Base-by-base conservation (phyloP, 176 grass and related monocot genomes). In the Canna indica region DNA sequence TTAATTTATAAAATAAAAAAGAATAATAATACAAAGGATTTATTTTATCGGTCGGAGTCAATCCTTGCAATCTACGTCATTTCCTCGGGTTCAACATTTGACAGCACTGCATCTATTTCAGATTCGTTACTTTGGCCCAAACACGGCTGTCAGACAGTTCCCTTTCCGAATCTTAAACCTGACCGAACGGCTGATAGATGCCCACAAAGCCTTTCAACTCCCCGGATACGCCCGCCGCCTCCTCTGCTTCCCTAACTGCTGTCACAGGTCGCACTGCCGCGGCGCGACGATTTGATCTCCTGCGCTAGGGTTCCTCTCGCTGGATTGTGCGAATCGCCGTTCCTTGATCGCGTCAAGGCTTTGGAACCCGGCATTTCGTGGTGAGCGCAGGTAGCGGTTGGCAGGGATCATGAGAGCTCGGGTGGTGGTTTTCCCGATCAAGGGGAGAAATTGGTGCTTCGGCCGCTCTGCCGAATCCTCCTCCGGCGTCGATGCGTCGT, bases 391-490 rank as follows among this genome's bases (percentile, higher is more conserved):
- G 27, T 17, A 29, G 59, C n/a, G 28, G 0, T 15, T 22, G 30
- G 13, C 34, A 1, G 50, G 24, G 42, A 72, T 56, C 75, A 97
- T 99, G 94, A 83, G 83, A 85, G 84, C 84, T 73, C 86, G 84
- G 74, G 74, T 99, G 68, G 82, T 93, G 75, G 82, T 90, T 1
- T 99, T 99, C 77, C 94, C 94, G 15, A 65, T 93, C 80, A 93
- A 78, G 54, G 86, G 89, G 17, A 81, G 94, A 1, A 67, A 77
- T 46, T 90, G 94, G 94, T 92, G 88, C 63, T 87, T 97, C 80
- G 75, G 75, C 59, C 54, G 75, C 39, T 81, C 82, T 24, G 63
- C 41, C 48, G 76, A 73, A 35, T 3, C 66, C 15, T 28, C 28
- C 63, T 63, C 73, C 3, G 47, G 59, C 30, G 22, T 72, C 47